A percentile compares a stretch with the other conserved stretches of the same genome.
These are phyloP conservation scores for Cordyceps militaris DNA, from an alignment of 2,329 filamentous ascomycete species.

Conservation along the genomic window DNA sequence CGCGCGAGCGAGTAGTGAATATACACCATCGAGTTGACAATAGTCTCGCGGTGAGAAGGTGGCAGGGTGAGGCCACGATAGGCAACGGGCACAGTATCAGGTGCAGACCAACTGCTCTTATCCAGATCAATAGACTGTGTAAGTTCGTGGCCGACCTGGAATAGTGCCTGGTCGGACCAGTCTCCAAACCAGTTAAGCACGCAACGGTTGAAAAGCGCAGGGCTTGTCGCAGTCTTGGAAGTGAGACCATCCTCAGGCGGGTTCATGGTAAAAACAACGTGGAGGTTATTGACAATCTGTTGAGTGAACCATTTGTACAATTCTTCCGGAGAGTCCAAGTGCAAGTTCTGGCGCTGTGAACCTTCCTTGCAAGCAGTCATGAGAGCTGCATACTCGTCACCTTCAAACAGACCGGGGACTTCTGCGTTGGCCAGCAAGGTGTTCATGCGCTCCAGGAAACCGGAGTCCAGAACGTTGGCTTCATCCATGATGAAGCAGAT, in stretches of 20 bases:
- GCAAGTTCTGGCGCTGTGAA: conserved; percentile 86
- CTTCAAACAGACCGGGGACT: conserved; percentile 95
- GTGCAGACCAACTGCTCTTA: conserved; percentile 73
- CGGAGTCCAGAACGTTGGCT: conserved; percentile 94
- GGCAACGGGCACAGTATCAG: conserved; percentile 86
- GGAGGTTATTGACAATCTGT: conserved; percentile 97
- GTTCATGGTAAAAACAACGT: conserved; percentile 99
- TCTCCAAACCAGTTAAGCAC: conserved; percentile 99
- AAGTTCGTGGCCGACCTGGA: conserved; percentile 93
- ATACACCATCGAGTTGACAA: conserved; percentile 98
- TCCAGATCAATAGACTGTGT: conserved; percentile 96
- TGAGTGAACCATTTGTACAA: conserved; percentile 99
- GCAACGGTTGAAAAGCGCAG: conserved; percentile 97
- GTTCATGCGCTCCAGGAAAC: conserved; percentile 99
- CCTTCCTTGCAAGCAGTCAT: conserved; percentile 99
- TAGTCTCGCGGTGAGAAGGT: conserved; percentile 80
- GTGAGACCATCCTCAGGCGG: conserved; percentile 91
- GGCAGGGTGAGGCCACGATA: conserved; percentile 81
- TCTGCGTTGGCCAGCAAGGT: conserved; percentile 98
- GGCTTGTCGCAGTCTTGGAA: conserved; percentile 94
- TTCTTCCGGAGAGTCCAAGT: conserved; percentile 96
- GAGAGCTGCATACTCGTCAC: conserved; percentile 95
- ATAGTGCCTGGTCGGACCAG: conserved; percentile 98
- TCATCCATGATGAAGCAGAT: conserved; percentile 99
- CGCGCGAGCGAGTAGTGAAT: conserved; percentile 90